Conservation (phyloP, 2,329 filamentous ascomycete species). For the Colletotrichum simmondsii region DNA sequence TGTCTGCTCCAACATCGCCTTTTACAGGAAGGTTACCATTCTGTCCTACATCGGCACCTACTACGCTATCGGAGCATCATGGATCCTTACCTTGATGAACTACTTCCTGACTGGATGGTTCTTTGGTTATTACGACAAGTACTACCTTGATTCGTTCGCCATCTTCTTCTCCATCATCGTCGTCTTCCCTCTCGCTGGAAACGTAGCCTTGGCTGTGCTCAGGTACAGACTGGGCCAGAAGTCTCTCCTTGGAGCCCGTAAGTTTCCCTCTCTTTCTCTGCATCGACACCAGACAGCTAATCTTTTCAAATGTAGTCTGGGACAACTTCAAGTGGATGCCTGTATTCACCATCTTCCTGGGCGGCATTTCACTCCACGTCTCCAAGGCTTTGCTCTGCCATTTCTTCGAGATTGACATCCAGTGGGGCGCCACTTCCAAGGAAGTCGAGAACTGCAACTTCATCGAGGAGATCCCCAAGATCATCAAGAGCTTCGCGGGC, state of each 20-base stretch:
- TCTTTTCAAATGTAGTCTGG: conserved; percentile 42
- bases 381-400: conserved; percentile 53
- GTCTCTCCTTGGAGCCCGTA: conserved; percentile 52
- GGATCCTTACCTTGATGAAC: conserved; percentile 74
- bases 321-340: conserved; percentile 73
- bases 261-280: conserved; percentile 44
- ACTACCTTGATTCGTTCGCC: conserved; percentile 75
- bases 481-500: conserved; percentile 63
- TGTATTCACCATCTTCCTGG: conserved; percentile 59
- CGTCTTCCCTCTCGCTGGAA: conserved; percentile 72
- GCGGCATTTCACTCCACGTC: conserved; percentile 55
- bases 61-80: conserved; percentile 76
- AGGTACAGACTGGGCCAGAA: conserved; percentile 70
- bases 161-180: conserved; percentile 72
- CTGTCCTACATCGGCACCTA: conserved; percentile 74
- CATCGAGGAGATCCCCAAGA: conserved; percentile 64
- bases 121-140: conserved; percentile 73
- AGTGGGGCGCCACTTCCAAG: conserved; percentile 68
- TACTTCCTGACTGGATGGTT: conserved; percentile 80
- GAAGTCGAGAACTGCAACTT: conserved; percentile 67
- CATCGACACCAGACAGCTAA: conserved; percentile 19
- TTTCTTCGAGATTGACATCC: conserved; percentile 55
- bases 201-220: conserved; percentile 69
- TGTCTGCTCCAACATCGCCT: conserved; percentile 68
- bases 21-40: conserved; percentile 77